Percentiles rank a stretch among this genome's conserved stretches.
Conservation (phyloP, 2,329 filamentous ascomycete genomes). For the Diplocarpon rosae region DNA sequence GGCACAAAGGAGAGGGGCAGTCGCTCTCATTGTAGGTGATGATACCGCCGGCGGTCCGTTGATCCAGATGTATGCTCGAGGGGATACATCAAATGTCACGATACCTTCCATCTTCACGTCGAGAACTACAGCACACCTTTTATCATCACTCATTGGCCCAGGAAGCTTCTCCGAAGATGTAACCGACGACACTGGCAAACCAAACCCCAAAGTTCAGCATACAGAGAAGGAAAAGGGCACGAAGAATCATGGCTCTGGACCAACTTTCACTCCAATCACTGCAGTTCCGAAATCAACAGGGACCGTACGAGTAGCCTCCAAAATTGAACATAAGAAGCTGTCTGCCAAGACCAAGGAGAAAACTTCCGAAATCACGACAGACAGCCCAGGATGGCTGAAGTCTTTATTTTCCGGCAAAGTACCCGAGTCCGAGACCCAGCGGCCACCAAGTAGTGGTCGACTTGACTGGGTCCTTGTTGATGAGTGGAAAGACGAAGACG, state of each 20-base stretch:
- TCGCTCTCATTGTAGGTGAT: conserved; percentile 88
- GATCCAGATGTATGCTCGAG: conserved; percentile 96
- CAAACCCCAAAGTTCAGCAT: conserved; percentile 42
- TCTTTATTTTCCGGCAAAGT: conserved; percentile 31
- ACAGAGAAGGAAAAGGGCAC: conserved; percentile 20
- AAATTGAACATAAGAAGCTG: conserved; percentile 23
- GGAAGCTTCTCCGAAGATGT: conserved; percentile 51
- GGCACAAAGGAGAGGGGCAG: conserved; percentile 81
- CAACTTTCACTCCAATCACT: conserved; percentile 24
- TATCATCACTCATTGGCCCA: conserved; percentile 75
- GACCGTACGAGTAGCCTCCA: conserved; percentile 21
- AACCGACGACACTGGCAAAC: conserved; percentile 48
- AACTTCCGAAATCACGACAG: conserved; percentile 10
- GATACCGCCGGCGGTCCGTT: conserved; percentile 79
- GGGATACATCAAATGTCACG: conserved; percentile 87
- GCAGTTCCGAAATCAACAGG: conserved; percentile 23
- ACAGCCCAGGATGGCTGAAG: conserved; percentile 34
- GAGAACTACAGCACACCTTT: conserved; percentile 82
- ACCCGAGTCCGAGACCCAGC: conserved; percentile 39
- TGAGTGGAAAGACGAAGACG: conserved; percentile 50
- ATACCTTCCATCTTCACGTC: conserved; percentile 94
- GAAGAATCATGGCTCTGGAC: conserved; percentile 22
- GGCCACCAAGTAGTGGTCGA: conserved; percentile 62
- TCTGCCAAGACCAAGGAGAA: conserved; percentile 18
- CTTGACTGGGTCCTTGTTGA: conserved; percentile 63